These are phyloP conservation scores for Saturnispora bothae DNA, from an alignment of 805 yeast species.

Conservation along the genomic window DNA sequence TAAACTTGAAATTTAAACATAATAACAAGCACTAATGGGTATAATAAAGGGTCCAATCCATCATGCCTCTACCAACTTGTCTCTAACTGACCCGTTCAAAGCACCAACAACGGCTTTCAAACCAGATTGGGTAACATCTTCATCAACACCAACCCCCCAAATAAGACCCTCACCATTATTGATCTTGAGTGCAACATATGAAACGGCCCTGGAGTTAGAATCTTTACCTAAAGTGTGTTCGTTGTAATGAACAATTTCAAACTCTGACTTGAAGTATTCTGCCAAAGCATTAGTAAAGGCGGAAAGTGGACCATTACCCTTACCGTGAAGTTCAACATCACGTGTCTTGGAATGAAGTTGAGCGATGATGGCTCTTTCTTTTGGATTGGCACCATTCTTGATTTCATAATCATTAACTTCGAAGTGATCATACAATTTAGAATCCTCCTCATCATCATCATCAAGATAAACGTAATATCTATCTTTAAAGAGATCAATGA, in stretches of 20 bases:
- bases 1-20: too few relatives aligned
- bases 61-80: too few relatives aligned
- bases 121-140: constrained; percentile 82
- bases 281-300: constrained; percentile 58
- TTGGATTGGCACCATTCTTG: too few relatives aligned
- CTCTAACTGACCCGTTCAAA: too few relatives aligned
- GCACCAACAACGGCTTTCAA: too few relatives aligned
- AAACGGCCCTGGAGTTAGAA: constrained; percentile 62
- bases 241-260: constrained; percentile 56
- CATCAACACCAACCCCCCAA: constrained; percentile 94
- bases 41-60: too few relatives aligned
- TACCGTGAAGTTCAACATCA: constrained; percentile 40
- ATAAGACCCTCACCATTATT: constrained; percentile 19
- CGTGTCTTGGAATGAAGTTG: constrained; percentile 23
- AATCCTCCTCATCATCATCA: constrained; percentile 25
- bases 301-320: constrained; percentile 74
- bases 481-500: constrained; percentile 43
- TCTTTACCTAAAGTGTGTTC: constrained; percentile 71
- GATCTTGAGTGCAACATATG: constrained; percentile 46
- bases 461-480: constrained; percentile 40
- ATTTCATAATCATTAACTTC: too few relatives aligned
- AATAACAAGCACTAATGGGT: too few relatives aligned
- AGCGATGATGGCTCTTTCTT: too few relatives aligned
- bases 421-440: constrained; percentile 34
- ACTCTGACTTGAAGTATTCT: constrained; percentile 36